Conservation (phyloP, 192 early-diverging fungal species). For the Gaertneriomyces sp. region DNA sequence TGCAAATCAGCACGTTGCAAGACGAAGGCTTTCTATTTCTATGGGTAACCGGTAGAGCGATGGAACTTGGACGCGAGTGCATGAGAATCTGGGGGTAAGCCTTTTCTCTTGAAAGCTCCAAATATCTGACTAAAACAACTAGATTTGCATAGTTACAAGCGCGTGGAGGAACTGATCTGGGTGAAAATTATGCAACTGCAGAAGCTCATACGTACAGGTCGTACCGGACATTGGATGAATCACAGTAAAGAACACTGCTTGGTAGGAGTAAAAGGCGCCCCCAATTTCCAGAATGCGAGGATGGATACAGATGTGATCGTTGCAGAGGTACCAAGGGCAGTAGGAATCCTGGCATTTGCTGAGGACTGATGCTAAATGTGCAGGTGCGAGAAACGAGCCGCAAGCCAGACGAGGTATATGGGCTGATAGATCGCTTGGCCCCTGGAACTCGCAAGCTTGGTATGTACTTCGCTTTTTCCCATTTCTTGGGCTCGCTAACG, state of each 20-base stretch:
- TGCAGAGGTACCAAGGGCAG: constrained; percentile 39
- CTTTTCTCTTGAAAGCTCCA: not conserved
- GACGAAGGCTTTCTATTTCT: constrained; percentile 58
- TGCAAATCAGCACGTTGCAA: constrained; percentile 47
- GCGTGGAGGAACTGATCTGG: constrained; percentile 64
- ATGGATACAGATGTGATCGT: constrained; percentile 60
- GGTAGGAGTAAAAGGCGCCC: constrained; percentile 53
- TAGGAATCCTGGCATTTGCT: not conserved
- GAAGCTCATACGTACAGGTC: constrained; percentile 55
- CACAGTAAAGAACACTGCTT: constrained; percentile 67
- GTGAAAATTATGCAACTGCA: constrained; percentile 65
- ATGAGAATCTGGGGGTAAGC: constrained; percentile 37
- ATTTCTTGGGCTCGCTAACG: constrained; percentile 1
- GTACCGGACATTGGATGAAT: constrained; percentile 68
- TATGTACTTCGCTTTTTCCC: constrained; percentile 9
- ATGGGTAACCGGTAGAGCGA: constrained; percentile 65
- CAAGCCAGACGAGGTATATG: constrained; percentile 63
- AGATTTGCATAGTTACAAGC: constrained; percentile 37
- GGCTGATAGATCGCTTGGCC: constrained; percentile 53
- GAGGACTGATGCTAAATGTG: not conserved
- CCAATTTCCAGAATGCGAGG: constrained; percentile 35
- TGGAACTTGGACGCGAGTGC: constrained; percentile 59
- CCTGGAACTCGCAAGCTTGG: constrained; percentile 55
- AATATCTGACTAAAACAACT: not conserved
- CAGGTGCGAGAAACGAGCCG: constrained; percentile 55